Percentiles rank a stretch among this genome's conserved stretches.
phyloP scores from a whole-genome alignment of 768 basidiomycete species.

The Amanita pseudoporphyria region DNA sequence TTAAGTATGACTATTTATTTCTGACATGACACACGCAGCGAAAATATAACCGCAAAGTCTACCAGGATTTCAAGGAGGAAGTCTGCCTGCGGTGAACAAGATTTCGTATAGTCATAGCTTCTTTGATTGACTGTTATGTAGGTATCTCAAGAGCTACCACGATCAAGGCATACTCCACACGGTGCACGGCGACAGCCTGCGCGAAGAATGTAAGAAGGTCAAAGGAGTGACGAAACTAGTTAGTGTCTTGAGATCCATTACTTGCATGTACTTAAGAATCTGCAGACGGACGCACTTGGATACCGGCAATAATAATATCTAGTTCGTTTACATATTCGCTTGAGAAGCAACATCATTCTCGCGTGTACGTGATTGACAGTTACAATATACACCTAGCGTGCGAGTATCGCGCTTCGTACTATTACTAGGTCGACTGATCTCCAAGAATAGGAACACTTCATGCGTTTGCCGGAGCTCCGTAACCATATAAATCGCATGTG shows the following conservation, averaged over 20 bases:
- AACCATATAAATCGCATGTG: no score
- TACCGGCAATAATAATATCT: background rate
- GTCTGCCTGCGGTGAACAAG: slow-evolving; percentile 50
- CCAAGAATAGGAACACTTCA: no score
- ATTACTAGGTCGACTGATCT: no score
- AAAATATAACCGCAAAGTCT: slow-evolving; percentile 66
- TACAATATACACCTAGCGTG: no score
- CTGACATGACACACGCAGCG: slow-evolving; percentile 31
- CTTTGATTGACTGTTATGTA: slow-evolving; percentile 15
- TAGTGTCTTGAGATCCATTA: slow-evolving; percentile 6
- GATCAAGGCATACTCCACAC: slow-evolving; percentile 41
- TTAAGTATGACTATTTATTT: background rate
- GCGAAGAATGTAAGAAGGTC: slow-evolving; percentile 57
- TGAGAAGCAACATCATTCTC: no score
- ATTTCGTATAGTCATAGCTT: background rate
- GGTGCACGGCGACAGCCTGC: slow-evolving; percentile 40
- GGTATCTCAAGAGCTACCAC: slow-evolving; percentile 56
- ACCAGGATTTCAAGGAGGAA: slow-evolving; percentile 73
- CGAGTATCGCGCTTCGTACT: no score
- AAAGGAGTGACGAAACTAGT: slow-evolving; percentile 40
- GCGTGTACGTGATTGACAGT: no score
- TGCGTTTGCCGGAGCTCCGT: no score
- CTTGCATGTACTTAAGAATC: background rate
- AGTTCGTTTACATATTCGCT: background rate
- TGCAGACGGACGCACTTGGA: background rate